A percentile compares a stretch with the other conserved stretches of the same genome.
phyloP scores from a whole-genome alignment of 305 asterid species.

The Fraxinus floribunda region DNA sequence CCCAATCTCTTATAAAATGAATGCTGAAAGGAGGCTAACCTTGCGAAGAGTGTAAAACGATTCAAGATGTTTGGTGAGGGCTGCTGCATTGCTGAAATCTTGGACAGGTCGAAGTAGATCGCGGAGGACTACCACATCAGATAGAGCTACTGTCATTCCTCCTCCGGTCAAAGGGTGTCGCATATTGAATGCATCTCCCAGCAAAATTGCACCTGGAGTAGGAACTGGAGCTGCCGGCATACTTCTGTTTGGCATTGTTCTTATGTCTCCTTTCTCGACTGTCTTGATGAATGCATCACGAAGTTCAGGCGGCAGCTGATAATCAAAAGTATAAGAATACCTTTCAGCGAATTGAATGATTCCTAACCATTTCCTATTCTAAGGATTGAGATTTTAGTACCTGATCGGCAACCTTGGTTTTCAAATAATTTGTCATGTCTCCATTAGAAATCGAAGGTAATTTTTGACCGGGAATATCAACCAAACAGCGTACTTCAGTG shows the following conservation, averaged over 20 bases:
- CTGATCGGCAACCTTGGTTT: slow-evolving; percentile 47
- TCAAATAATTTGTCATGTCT: slow-evolving; percentile 46
- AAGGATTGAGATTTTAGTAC: slow-evolving; percentile 14
- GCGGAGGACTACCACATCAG: slow-evolving; percentile 49
- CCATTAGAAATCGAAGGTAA: slow-evolving; percentile 47
- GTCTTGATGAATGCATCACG: slow-evolving; percentile 37
- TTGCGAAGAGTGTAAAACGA: slow-evolving; percentile 49
- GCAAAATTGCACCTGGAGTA: slow-evolving; percentile 54
- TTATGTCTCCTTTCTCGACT: slow-evolving; percentile 43
- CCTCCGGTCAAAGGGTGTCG: slow-evolving; percentile 54
- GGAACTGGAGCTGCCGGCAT: slow-evolving; percentile 56
- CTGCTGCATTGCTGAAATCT: slow-evolving; percentile 36
- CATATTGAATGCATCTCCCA: slow-evolving; percentile 62
- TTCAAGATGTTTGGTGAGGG: slow-evolving; percentile 40
- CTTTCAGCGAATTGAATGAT: background rate
- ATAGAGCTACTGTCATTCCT: slow-evolving; percentile 58
- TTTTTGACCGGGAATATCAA: slow-evolving; percentile 47
- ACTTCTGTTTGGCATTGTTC: slow-evolving; percentile 51
- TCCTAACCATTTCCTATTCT: background rate
- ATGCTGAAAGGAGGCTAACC: slow-evolving; percentile 21
- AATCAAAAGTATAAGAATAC: background rate
- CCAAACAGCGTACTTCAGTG: slow-evolving; percentile 47
- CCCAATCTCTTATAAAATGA: background rate
- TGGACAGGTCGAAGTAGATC: slow-evolving; percentile 38
- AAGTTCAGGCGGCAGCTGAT: slow-evolving; percentile 43